These are phyloP conservation scores for Suhomyces tanzawaensis DNA, from an alignment of 805 yeast genomes.

Conservation along the genomic window DNA sequence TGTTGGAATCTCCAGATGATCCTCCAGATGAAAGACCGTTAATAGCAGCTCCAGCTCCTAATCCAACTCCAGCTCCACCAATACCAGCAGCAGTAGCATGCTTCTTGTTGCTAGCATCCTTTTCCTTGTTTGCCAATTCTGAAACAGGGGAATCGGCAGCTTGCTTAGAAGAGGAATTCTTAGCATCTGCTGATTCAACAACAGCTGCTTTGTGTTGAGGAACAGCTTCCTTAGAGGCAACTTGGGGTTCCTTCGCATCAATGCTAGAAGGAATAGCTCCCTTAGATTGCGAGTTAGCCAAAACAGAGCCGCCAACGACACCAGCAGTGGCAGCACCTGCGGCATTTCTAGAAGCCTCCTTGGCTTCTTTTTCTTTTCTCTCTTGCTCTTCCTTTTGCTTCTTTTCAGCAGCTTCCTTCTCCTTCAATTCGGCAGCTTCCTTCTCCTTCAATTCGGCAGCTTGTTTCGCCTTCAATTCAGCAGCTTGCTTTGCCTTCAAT, in stretches of 20 bases:
- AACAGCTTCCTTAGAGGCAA: not conserved
- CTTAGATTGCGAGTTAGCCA: conserved; percentile 13
- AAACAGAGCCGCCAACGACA: not conserved
- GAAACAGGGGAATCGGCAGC: conserved; percentile 3
- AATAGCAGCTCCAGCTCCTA: conserved; percentile 25
- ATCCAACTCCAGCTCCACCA: conserved; percentile 23
- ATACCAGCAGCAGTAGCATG: conserved; percentile 16
- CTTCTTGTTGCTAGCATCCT: conserved; percentile 7
- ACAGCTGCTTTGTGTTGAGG: not conserved
- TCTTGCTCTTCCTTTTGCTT: too few relatives aligned
- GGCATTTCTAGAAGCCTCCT: not conserved
- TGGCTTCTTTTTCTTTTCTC: not conserved
- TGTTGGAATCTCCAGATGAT: not conserved
- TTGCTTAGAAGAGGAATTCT: not conserved
- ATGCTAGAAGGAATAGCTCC: conserved; percentile 13
- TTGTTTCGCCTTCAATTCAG: conserved; percentile 22
- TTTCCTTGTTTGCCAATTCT: conserved; percentile 7
- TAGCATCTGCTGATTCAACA: not conserved
- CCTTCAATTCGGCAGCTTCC: conserved; percentile 33
- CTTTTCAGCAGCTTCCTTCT: conserved; percentile 33
- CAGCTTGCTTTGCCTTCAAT: conserved; percentile 23
- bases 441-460: conserved; percentile 31
- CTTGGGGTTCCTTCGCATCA: too few relatives aligned
- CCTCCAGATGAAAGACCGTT: conserved; percentile 12
- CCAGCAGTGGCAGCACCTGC: not conserved